Base-by-base conservation (phyloP, 2,329 filamentous ascomycete genomes). In the Bisporella sp. region DNA sequence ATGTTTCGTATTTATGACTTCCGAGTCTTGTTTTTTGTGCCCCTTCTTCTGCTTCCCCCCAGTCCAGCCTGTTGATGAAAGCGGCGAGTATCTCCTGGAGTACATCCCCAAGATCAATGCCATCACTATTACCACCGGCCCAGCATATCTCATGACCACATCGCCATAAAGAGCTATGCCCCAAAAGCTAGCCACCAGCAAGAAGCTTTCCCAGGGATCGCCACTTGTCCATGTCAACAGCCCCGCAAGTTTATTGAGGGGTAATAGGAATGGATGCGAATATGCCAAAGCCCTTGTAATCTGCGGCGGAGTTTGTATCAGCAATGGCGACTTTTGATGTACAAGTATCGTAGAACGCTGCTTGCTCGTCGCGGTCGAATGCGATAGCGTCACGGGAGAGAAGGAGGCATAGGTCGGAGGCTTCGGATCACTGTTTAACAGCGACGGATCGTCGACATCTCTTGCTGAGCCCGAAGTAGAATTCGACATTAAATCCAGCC, bases 181-280 rank as follows among this genome's bases (percentile, higher is more conserved):
- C 93, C 93, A 99, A 65, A 96, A 99, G 32, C 73, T 77, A 13
- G 84, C 84, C 3, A 99, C 77, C 32, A 99, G 68, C 54, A 99
- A 74, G 64, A 97, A 99, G 74, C 91, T 96, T 74, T 97, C 90
- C 92, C 92, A 99, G 0, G 91, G 84, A 66, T 99, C 93, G 39
- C 81, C 87, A 1, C 87, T 91, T 6, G 89, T 96, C 93, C 93
- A 99, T 71, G 88, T 96, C 56, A 99, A 65, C 54, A 99, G 73
- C 0, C 92, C 93, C 3, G 80, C 85, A 12, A 95, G 69, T 64
- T 86, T 87, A 67, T 96, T 97, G 51, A 97, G 73, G 5, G 91
- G 90, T 6, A 96, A 74, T 6, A 99, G 75, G 66, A 96, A 97
- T 0, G 93, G 91, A 66, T 99, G 92, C 56, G 91, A 96, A 67